These are phyloP conservation scores for Melastoma malabathricum DNA, from an alignment of 345 rosid genomes.

Conservation along the genomic window DNA sequence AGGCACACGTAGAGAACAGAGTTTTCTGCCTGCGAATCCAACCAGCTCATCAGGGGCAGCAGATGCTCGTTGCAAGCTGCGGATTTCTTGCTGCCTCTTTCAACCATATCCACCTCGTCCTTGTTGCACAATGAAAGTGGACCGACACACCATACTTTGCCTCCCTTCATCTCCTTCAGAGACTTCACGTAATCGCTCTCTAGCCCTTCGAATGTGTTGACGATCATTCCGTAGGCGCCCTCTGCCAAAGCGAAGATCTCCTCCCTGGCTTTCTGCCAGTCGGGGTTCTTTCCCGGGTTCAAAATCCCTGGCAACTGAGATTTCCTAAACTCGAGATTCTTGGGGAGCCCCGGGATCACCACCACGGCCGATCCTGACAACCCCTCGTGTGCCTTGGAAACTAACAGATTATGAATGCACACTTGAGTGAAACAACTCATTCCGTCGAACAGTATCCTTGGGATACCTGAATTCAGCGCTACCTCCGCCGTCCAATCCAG, in stretches of 20 bases:
- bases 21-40: conserved; percentile 12
- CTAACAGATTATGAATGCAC: conserved; percentile 14
- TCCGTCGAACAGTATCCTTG: conserved; percentile 29
- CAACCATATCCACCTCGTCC: conserved; percentile 15
- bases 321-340: conserved; percentile 14
- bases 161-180: conserved; percentile 7
- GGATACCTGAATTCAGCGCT: conserved; percentile 19
- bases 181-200: conserved; percentile 16
- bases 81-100: conserved; percentile 18
- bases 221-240: conserved; percentile 13
- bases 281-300: conserved; percentile 2
- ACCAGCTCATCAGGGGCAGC: conserved; percentile 20
- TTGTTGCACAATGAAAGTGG: conserved; percentile 27
- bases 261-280: conserved; percentile 14
- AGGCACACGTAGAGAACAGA: conserved; percentile 40
- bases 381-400: conserved; percentile 12
- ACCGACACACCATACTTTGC: conserved; percentile 35
- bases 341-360: conserved; percentile 24
- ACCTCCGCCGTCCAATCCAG: conserved; percentile 26
- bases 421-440: conserved; percentile 22
- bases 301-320: conserved; percentile 26
- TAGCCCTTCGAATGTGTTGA: conserved; percentile 27
- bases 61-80: too few species aligned
- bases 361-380: conserved; percentile 17
- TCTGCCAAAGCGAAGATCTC: conserved; percentile 16